Percentiles rank a stretch among this genome's conserved stretches.
Conservation (phyloP, 768 basidiomycete species). For the Pleurotus platypus region DNA sequence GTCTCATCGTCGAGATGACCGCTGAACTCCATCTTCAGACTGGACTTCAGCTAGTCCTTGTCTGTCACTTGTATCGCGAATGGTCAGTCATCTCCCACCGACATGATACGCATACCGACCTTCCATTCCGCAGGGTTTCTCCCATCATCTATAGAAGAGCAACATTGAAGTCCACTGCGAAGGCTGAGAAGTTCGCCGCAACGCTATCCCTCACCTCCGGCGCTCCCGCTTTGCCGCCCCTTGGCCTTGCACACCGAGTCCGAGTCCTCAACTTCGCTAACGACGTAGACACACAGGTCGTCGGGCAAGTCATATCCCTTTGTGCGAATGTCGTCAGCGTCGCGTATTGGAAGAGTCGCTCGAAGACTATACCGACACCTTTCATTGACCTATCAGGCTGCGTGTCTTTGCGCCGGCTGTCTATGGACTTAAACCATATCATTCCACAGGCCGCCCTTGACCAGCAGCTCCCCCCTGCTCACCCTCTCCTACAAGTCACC, state of each 20-base stretch:
- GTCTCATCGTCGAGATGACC: not conserved
- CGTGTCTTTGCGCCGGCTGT: not conserved
- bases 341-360: not conserved
- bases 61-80: not conserved
- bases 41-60: not conserved
- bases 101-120: not conserved
- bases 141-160: not conserved
- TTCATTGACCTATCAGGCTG: not conserved
- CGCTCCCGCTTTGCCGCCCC: not conserved
- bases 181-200: not conserved
- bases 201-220: not conserved
- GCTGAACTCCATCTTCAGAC: not conserved
- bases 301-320: not conserved
- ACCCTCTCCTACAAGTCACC: not conserved
- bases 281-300: not conserved
- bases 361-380: not conserved
- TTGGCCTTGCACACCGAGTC: not conserved
- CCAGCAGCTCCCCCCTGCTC: not conserved
- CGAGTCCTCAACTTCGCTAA: not conserved
- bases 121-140: not conserved
- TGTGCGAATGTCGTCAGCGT: not conserved
- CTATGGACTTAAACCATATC: not conserved
- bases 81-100: not conserved
- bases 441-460: not conserved
- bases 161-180: not conserved